Evolutionary conservation across 331 rosid species (phyloP), one percentile per base, ranked within the genome.

Genomic region (Cucumis variabilis): DNA sequence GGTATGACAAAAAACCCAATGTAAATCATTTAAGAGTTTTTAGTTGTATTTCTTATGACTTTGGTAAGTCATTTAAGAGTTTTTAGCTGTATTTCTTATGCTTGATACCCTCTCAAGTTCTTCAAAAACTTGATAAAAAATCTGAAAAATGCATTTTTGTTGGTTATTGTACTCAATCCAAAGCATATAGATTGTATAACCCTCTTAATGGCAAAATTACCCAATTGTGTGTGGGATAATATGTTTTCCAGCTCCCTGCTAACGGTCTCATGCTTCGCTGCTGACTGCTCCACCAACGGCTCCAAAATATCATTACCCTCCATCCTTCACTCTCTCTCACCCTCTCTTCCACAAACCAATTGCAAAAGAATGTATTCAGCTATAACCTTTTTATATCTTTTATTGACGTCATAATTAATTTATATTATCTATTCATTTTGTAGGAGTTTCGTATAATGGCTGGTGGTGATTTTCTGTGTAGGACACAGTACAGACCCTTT

Each of bases 221-320:
- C 55, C 63, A 94, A 28, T 2, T 87, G 66, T 0, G 93, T 84
- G 90, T 90, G 86, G 21, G 91, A 86, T 5, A 92, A 90, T 19
- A 86, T 85, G 11, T 73, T 90, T 86, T 93, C 95, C 2, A 93
- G 92, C 48, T 82, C 91, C 72, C 19, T 23, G 33, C 72, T 85
- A 1, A 58, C 7, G 44, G 44, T 3, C 11, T 55, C 88, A 4
- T 66, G 76, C 77, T 81, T 81, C 6, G 30, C 4, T 17, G 58
- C 53, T 28, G 28, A 6, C 7, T 27, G 53, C 13, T 82, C 71
- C 71, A 60, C 33, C 25, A 82, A 55, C 7, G 84, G 17, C 24
- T 80, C 46, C 2, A 25, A 9, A 80, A 80, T 10, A 25, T 80
- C 69, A 13, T 25, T 25, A 16, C 3, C 9, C 37, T 25, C 66